Evolutionary conservation across 139 green algal genomes (phyloP), one percentile per base, ranked within the genome.

Genomic region (Chlorella sorokiniana): DNA sequence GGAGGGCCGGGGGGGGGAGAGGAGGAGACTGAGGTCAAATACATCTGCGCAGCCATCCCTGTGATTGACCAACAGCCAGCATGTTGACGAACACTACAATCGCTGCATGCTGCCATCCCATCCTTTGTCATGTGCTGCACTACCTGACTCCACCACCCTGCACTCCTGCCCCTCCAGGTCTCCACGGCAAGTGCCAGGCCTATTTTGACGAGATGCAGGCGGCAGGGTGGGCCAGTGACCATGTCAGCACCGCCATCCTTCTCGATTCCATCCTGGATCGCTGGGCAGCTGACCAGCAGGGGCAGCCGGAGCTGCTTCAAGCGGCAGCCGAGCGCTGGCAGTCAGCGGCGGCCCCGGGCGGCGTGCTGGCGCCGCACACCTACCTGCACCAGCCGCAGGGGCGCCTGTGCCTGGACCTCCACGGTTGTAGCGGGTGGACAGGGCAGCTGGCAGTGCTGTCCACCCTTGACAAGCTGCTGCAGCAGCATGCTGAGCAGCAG

Each of bases 381-480:
- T 69, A 38, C 25, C 38, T 79, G 52, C 51, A 69, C 54, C 73
- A 79, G 73, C 73, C 73, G 1, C 73, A 79, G 73, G 73, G 73
- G 8, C 37, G 73, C 7, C 27, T 79, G 73, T 27, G 18, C 11
- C 27, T 83, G 10, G 82, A 86, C 78, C 54, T 86, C 27, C 82
- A 86, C n/a, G 52, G 63, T 11, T 71, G 79, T 48, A 44, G 29
- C 71, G n/a, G 37, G 18, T 86, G 82, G 82, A 83, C 63, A 16
- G 82, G 37, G 23, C 82, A 86, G 73, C 73, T 86, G 45, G 76
- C 75, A 16, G 74, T 84, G 63, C 73, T 86, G 82, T 33, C 20
- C 29, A 65, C 67, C 48, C 75, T 86, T 35, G 35, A 16, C 20
- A 8, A 29, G 6, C 81, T 85, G 68, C 38, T 70, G 27, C 25